phyloP scores from a whole-genome alignment of 805 yeast species.

The Lipomyces spencermartinsiae region DNA sequence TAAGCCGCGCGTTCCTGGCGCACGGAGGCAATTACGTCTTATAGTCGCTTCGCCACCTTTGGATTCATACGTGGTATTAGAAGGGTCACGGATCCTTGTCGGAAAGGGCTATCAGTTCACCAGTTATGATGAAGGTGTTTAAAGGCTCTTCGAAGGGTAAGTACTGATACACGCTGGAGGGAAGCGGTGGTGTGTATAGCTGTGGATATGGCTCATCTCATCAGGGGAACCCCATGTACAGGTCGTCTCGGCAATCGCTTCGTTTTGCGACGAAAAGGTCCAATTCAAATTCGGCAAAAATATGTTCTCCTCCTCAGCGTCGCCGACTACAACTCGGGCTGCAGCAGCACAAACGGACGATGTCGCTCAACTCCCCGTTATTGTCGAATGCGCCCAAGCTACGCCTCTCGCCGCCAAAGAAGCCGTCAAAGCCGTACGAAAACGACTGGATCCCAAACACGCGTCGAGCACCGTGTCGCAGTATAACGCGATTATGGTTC shows the following conservation, averaged over 20 bases:
- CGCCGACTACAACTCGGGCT: constrained; percentile 1
- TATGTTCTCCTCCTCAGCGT: constrained; percentile 5
- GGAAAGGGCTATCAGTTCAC: not conserved
- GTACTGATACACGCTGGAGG: not conserved
- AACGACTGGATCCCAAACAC: constrained; percentile 28
- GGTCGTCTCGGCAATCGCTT: constrained; percentile 23
- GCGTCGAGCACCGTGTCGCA: constrained; percentile 14
- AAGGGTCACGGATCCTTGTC: not conserved
- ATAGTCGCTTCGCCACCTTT: not conserved
- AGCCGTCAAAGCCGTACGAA: constrained; percentile 29
- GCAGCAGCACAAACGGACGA: constrained; percentile 17
- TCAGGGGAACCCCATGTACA: constrained; percentile 21
- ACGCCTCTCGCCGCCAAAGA: constrained; percentile 33
- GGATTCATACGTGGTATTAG: not conserved
- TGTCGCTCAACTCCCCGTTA: constrained; percentile 28
- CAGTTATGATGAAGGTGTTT: constrained; percentile 11
- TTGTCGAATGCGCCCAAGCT: constrained; percentile 35
- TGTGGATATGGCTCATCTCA: not conserved
- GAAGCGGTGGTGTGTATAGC: not conserved
- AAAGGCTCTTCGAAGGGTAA: constrained; percentile 7
- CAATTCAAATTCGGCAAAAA: constrained; percentile 5
- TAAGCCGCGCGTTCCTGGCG: too few relatives aligned
- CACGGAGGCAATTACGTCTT: too few relatives aligned
- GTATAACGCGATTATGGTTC: constrained; percentile 29
- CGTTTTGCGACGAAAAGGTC: constrained; percentile 27